Conservation (phyloP, 2,329 filamentous ascomycete species). For the Sporothrix globosa region DNA sequence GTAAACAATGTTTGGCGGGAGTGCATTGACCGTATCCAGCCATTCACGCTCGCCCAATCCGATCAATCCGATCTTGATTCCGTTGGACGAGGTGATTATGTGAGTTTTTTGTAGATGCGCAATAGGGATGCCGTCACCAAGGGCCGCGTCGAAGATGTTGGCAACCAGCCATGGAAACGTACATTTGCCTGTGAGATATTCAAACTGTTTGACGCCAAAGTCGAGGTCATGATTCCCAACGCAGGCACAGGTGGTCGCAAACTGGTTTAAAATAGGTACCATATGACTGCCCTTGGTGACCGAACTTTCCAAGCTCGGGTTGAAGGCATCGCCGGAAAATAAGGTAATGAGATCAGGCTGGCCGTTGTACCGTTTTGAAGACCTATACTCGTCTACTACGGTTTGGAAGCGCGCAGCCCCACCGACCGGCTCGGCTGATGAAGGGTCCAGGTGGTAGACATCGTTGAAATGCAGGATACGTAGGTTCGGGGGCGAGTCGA, state of each 20-base stretch:
- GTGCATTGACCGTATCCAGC: constrained; percentile 83
- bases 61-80: constrained; percentile 82
- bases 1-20: constrained; percentile 82
- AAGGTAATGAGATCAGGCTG: constrained; percentile 73
- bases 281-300: constrained; percentile 91
- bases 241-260: constrained; percentile 79
- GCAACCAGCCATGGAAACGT: constrained; percentile 87
- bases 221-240: constrained; percentile 93
- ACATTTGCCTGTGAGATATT: constrained; percentile 72
- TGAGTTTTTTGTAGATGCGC: constrained; percentile 74
- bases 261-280: constrained; percentile 79
- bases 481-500: constrained; percentile 61
- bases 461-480: constrained; percentile 92
- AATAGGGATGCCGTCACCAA: constrained; percentile 74
- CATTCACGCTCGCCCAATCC: constrained; percentile 87
- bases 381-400: constrained; percentile 73
- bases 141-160: constrained; percentile 81
- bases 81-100: constrained; percentile 79
- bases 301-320: constrained; percentile 84
- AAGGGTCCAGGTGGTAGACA: constrained; percentile 82
- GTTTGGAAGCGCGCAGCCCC: constrained; percentile 81
- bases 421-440: constrained; percentile 79
- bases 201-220: constrained; percentile 82
- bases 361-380: constrained; percentile 60
- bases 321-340: constrained; percentile 92